Evolutionary conservation across 1,284 basidiomycete species (phyloP).

Genomic region (Anthracocystis setariae): DNA sequence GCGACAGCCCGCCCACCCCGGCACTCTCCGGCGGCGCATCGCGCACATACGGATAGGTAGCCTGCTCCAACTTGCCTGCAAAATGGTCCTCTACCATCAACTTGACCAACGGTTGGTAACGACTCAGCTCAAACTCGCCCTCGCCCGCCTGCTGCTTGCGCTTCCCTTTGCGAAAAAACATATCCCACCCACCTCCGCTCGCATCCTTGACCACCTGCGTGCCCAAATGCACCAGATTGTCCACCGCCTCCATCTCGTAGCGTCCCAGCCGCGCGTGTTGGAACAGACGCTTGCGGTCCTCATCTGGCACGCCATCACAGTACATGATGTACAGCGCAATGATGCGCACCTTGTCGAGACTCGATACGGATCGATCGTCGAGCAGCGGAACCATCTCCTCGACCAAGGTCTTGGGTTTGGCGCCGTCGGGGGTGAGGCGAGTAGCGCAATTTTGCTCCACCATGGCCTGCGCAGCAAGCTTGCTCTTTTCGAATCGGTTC

Average conservation of each 20-base stretch:
- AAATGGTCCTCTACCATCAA: conserved; percentile 91
- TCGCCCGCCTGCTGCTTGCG: conserved; percentile 79
- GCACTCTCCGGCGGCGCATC: conserved; percentile 76
- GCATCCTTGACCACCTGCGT: conserved; percentile 80
- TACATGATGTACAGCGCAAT: conserved; percentile 95
- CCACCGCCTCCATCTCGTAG: conserved; percentile 92
- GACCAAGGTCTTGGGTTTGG: conserved; percentile 73
- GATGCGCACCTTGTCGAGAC: conserved; percentile 88
- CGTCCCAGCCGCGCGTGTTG: conserved; percentile 92
- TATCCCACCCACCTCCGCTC: conserved; percentile 41
- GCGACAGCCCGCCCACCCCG: conserved; percentile 4
- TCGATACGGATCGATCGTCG: conserved; percentile 79
- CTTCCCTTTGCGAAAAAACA: conserved; percentile 72
- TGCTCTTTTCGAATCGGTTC: conserved; percentile 87
- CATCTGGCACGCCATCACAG: conserved; percentile 96
- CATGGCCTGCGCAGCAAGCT: conserved; percentile 83
- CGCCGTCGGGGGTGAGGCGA: conserved; percentile 61
- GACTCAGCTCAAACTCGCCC: conserved; percentile 93
- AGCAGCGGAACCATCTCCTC: conserved; percentile 98
- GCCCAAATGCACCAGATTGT: conserved; percentile 85
- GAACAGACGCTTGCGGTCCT: conserved; percentile 91
- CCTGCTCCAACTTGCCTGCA: conserved; percentile 79
- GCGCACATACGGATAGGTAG: conserved; percentile 87
- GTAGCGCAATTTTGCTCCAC: conserved; percentile 80
- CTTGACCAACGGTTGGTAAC: conserved; percentile 87